Base-by-base conservation (phyloP, 192 early-diverging fungal genomes). In the Mortierella claussenii region DNA sequence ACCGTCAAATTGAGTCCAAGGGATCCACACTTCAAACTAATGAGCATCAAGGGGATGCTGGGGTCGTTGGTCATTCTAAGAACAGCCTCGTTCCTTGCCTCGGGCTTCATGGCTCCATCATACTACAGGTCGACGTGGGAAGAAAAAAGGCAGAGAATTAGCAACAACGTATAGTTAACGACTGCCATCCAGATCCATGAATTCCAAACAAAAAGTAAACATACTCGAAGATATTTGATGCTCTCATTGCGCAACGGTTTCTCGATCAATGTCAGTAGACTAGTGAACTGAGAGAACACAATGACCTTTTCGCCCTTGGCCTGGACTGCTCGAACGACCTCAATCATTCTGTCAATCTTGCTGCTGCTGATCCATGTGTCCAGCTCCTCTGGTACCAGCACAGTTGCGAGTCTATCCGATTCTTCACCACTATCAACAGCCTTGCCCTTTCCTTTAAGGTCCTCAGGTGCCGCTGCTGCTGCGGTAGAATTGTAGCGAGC, bases 1-100 rank as follows among this genome's bases (percentile, higher is more conserved):
- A 64, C 75, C 11, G 80, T 83, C 20, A 93, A 60, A 58, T 96
- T 96, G 21, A 94, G 76, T 11, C 91, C 94, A 49, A 92, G 67
- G 1, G 85, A 86, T 8, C 90, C 93, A 43, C 89, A 91, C 55
- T 89, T 90, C 26, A 88, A 80, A 52, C 89, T 89, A 31, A 92
- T 81, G 9, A 95, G 71, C 60, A 95, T 69, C 0, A 93, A 47
- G 2, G 56, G 63, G 17, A 61, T 61, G 0, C 50, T 46, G 3
- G 82, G 74, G 36, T 88, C 79, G 15, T 67, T 59, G 10, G 28
- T 57, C 45, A 90, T 83, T n/a, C 49, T 52, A 1, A 50, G 52
- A 0, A 90, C 45, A 0, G 78, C 71, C 18, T 82, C 59, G 9
- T 82, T 73, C 17, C 87, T 80, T 15, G 55, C 30, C 7, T 46